Evolutionary conservation across 2,329 filamentous ascomycete species (phyloP).

Genomic region (Zopfia rhizophila): DNA sequence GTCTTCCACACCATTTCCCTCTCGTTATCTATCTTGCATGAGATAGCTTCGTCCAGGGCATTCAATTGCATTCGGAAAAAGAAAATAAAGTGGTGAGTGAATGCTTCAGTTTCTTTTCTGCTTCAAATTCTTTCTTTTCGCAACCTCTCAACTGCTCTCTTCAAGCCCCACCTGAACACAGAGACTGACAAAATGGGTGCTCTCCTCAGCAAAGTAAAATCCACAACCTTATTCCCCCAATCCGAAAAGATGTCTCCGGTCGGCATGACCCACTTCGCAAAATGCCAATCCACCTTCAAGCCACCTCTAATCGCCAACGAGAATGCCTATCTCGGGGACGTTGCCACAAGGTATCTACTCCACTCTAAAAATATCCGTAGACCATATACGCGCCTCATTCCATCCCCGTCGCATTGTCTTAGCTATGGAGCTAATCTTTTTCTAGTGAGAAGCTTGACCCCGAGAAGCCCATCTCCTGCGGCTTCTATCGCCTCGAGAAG

Average conservation of each 20-base stretch:
- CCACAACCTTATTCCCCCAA: neutral
- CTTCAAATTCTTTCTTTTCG: too few relatives aligned
- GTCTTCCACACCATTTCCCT: neutral
- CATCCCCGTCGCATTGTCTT: slow-evolving; percentile 18
- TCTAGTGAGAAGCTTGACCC: slow-evolving; percentile 64
- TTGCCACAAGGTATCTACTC: slow-evolving; percentile 62
- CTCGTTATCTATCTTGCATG: slow-evolving; percentile 17
- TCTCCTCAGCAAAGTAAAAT: slow-evolving; percentile 27
- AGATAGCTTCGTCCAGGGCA: too few relatives aligned
- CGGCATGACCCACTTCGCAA: slow-evolving; percentile 63
- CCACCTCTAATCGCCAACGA: slow-evolving; percentile 74
- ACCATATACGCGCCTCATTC: slow-evolving; percentile 2
- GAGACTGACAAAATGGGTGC: slow-evolving; percentile 30
- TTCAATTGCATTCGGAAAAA: too few relatives aligned
- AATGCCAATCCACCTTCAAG: slow-evolving; percentile 69
- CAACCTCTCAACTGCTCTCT: too few relatives aligned
- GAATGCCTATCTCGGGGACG: slow-evolving; percentile 74
- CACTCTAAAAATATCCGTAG: neutral
- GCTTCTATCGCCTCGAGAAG: slow-evolving; percentile 75
- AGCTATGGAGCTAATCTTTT: slow-evolving; percentile 15
- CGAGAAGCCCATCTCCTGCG: slow-evolving; percentile 69
- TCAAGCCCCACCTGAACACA: too few relatives aligned
- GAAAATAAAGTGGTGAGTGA: too few relatives aligned
- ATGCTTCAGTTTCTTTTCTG: too few relatives aligned
- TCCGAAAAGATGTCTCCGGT: slow-evolving; percentile 36